A percentile compares a stretch with the other conserved stretches of the same genome.
phyloP scores from a whole-genome alignment of 129 eudicot species.

The Logfia minima region DNA sequence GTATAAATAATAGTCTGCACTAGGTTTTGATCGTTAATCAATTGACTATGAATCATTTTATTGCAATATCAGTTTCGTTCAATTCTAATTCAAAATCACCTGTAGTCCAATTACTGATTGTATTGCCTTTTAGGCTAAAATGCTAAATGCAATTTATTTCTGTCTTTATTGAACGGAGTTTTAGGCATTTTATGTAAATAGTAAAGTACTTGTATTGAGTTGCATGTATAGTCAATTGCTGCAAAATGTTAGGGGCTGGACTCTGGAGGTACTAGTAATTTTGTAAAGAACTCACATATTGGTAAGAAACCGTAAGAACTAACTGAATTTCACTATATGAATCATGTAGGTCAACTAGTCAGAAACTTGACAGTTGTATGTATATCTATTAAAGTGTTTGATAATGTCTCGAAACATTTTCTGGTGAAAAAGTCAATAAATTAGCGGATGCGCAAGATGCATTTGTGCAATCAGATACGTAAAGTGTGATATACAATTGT shows the following conservation, averaged over 20 bases:
- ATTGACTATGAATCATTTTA: not conserved
- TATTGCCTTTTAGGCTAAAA: conserved; percentile 7
- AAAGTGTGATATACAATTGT: no score
- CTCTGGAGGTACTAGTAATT: not conserved
- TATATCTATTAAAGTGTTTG: not conserved
- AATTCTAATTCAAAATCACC: not conserved
- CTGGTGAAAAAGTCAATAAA: not conserved
- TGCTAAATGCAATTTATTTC: not conserved
- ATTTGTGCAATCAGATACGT: not conserved
- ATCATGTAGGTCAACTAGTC: no score
- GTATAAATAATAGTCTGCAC: not conserved
- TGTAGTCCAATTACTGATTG: conserved; percentile 7
- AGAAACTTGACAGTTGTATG: no score
- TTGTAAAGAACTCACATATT: no score
- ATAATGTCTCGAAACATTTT: not conserved
- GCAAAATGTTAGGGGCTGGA: conserved; percentile 14
- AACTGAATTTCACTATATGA: not conserved
- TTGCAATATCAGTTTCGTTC: conserved; percentile 19
- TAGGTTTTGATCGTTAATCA: not conserved
- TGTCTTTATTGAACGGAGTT: not conserved
- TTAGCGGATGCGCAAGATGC: not conserved
- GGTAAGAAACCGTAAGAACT: not conserved
- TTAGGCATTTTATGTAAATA: not conserved
- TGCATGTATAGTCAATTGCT: not conserved
- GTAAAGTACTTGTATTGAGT: not conserved